Evolutionary conservation across 768 basidiomycete species (phyloP), one percentile per base, ranked within the genome.

Genomic region (Tricholomella constricta): DNA sequence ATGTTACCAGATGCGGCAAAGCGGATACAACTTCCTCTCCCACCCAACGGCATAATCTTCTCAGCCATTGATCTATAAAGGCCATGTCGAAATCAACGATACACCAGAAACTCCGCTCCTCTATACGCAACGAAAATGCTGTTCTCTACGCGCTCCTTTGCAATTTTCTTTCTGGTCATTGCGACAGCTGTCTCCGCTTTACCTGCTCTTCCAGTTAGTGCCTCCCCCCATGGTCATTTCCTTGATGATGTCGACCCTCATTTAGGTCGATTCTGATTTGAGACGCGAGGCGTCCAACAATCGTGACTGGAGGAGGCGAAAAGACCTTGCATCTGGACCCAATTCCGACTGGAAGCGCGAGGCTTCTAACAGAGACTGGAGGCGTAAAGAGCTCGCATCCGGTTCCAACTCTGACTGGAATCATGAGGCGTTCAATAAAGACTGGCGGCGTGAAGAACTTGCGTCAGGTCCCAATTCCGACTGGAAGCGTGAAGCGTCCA

Each of bases 11-110:
- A 73, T 68, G 63, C 63, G 69, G 69, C 59, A 69, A 67, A 63
- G 65, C 67, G 70, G 72, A 69, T 70, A 69, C 66, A 66, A 58
- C 49, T 57, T 61, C 60, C 63, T 60, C 58, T 54, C 57, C 61
- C 63, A 62, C 55, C 58, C 62, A 62, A 69, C 65, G 66, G 64
- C 60, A 64, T 63, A 65, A 71, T 67, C 67, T 74, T 62, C 66
- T 65, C 63, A 65, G 60, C 55, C 56, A 64, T 54, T 19, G 29
- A n/a, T 45, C 61, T 70, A 72, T 73, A 75, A 72, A 70, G 68
- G 68, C 58, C 61, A 57, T 62, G 37, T 26, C 59, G 52, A 51
- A 44, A 56, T 49, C 52, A 58, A 37, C 54, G 26, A 49, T 27
- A 37, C 20, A 45, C 55, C 58, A 61, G 48, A 62, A 64, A 59